Conservation (phyloP, 768 basidiomycete genomes). For the Kwoniella europaea region DNA sequence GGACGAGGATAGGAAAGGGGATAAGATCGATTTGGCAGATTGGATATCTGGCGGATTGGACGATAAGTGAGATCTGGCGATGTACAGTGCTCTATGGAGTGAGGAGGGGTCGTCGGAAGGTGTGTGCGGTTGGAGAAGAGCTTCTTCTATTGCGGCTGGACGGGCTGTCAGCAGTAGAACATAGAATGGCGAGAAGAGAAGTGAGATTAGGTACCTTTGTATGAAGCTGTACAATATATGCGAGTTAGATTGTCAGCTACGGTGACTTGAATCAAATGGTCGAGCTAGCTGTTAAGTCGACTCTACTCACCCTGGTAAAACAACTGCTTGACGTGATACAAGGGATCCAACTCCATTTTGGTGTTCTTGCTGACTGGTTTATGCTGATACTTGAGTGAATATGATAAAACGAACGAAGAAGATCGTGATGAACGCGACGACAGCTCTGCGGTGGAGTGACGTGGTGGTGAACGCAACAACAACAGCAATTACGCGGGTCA, state of each 20-base stretch:
- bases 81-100: slow-evolving; percentile 53
- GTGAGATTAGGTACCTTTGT: slow-evolving; percentile 42
- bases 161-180: neutral
- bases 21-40: slow-evolving; percentile 28
- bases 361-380: neutral
- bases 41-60: slow-evolving; percentile 35
- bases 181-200: neutral
- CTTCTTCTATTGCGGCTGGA: slow-evolving; percentile 54
- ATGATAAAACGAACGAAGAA: neutral
- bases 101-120: slow-evolving; percentile 30
- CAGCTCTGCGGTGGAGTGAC: neutral
- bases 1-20: slow-evolving; percentile 29
- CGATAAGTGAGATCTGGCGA: slow-evolving; percentile 56
- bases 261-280: no score
- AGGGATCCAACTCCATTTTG: slow-evolving; percentile 57
- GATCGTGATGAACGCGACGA: neutral
- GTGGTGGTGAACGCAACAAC: slow-evolving; percentile 6
- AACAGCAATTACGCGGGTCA: slow-evolving; percentile 1
- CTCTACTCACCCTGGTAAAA: slow-evolving; percentile 56
- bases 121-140: slow-evolving; percentile 40
- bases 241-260: no score
- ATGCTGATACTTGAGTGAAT: neutral
- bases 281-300: neutral
- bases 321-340: slow-evolving; percentile 58
- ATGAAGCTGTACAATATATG: slow-evolving; percentile 42